Percentiles rank a stretch among this genome's conserved stretches.
phyloP scores from a whole-genome alignment of 108 stramenopile species.

The Nannochloropsis salina region DNA sequence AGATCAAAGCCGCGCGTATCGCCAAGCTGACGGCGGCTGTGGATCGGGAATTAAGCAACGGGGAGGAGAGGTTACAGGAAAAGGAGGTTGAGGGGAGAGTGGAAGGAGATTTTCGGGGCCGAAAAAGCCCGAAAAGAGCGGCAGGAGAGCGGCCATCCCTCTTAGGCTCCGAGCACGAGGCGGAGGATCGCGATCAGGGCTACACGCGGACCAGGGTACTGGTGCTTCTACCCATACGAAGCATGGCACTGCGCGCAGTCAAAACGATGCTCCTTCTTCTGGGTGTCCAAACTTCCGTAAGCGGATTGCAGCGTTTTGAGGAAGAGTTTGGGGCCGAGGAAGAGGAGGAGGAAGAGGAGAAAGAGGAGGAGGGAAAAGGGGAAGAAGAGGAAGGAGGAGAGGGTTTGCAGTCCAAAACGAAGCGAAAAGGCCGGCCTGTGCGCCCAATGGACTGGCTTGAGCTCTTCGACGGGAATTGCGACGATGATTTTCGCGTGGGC shows the following conservation, averaged over 20 bases:
- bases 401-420: not conserved
- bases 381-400: not conserved
- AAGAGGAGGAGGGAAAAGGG: slow-evolving; percentile 21
- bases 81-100: not conserved
- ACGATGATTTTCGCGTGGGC: slow-evolving; percentile 90
- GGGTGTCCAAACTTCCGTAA: slow-evolving; percentile 30
- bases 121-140: not conserved
- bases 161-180: slow-evolving; percentile 22
- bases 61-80: not conserved
- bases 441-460: slow-evolving; percentile 81
- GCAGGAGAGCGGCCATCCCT: not conserved
- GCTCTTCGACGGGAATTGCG: slow-evolving; percentile 76
- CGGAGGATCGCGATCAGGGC: slow-evolving; percentile 39
- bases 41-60: not conserved
- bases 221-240: slow-evolving; percentile 38
- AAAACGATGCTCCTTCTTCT: slow-evolving; percentile 35
- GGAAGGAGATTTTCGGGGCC: not conserved
- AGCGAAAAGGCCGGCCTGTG: slow-evolving; percentile 10
- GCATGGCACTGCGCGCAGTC: slow-evolving; percentile 35
- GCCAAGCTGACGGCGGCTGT: slow-evolving; percentile 24
- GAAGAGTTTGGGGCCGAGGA: slow-evolving; percentile 36
- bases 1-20: slow-evolving; percentile 22
- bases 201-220: slow-evolving; percentile 40
- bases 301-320: slow-evolving; percentile 31
- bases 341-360: slow-evolving; percentile 17